These are phyloP conservation scores for Sporisorium iseilematis-ciliati DNA, from an alignment of 1,284 basidiomycete species.

Conservation along the genomic window DNA sequence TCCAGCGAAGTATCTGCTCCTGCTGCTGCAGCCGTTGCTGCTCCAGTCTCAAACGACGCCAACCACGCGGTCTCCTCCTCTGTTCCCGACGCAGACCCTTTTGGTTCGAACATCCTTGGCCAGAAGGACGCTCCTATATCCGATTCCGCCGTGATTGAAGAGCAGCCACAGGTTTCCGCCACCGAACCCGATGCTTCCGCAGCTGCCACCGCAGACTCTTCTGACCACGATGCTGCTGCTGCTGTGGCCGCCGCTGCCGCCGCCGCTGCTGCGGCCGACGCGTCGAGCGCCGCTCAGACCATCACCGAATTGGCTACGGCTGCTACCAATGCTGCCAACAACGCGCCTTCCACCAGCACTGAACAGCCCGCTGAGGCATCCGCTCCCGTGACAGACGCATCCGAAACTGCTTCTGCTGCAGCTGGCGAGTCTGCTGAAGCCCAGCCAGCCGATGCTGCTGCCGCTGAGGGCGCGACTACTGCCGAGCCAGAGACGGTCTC, in stretches of 20 bases:
- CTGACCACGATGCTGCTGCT: slow-evolving; percentile 13
- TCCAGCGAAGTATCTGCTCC: slow-evolving; percentile 25
- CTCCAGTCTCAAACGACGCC: slow-evolving; percentile 12
- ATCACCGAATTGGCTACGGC: slow-evolving; percentile 46
- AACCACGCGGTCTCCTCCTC: slow-evolving; percentile 1
- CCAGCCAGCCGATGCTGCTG: slow-evolving; percentile 8
- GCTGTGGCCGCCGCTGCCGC: neutral
- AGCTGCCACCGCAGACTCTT: neutral
- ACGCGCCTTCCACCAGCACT: neutral
- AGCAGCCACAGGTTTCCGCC: slow-evolving; percentile 10
- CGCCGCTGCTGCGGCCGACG: slow-evolving; percentile 41
- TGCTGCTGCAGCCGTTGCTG: slow-evolving; percentile 15
- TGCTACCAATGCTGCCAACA: slow-evolving; percentile 40
- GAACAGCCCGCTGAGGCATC: slow-evolving; percentile 9
- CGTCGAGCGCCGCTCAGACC: slow-evolving; percentile 45
- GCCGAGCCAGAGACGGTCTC: slow-evolving; percentile 20
- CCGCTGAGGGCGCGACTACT: slow-evolving; percentile 7
- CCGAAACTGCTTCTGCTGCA: neutral
- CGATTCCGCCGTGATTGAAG: slow-evolving; percentile 3
- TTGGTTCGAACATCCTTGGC: slow-evolving; percentile 12
- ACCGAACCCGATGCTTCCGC: slow-evolving; percentile 12
- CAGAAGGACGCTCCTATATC: slow-evolving; percentile 16
- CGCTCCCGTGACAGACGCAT: slow-evolving; percentile 2
- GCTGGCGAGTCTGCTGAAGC: slow-evolving; percentile 2
- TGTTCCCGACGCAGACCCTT: slow-evolving; percentile 2